Percentiles rank a stretch among this genome's conserved stretches.
phyloP scores from a whole-genome alignment of 2,329 filamentous ascomycete species.

The Penicillium sp. region DNA sequence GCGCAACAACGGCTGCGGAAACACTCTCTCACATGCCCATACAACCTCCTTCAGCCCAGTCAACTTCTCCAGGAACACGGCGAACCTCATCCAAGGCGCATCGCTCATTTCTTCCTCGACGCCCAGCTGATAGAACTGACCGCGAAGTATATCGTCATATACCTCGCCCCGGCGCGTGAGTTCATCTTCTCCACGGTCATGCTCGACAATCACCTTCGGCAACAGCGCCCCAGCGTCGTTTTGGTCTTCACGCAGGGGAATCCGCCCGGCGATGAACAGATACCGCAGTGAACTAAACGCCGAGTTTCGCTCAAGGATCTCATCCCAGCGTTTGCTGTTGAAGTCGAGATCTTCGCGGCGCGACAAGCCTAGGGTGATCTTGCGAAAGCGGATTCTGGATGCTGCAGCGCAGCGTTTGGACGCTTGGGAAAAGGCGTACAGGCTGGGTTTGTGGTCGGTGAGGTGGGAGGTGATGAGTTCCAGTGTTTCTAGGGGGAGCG shows the following conservation, averaged over 20 bases:
- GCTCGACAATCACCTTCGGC: background rate
- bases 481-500: background rate
- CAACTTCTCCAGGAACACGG: background rate
- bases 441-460: background rate
- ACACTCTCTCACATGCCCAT: background rate
- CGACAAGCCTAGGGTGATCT: background rate
- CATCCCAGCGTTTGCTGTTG: background rate
- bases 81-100: background rate
- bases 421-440: background rate
- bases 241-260: background rate
- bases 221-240: background rate
- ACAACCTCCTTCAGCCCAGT: background rate
- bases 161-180: background rate
- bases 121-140: background rate
- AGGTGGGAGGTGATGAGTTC: background rate
- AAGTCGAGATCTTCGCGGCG: background rate
- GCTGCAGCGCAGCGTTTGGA: background rate
- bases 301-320: background rate
- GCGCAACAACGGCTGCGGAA: background rate
- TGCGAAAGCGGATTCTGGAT: background rate
- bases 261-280: background rate
- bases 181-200: background rate
- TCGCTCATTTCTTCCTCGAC: background rate
- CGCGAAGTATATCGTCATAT: background rate
- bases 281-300: background rate